Evolutionary conservation across 208 protist genomes (phyloP), one percentile per base, ranked within the genome.

Genomic region (Leishmania tarentolae): DNA sequence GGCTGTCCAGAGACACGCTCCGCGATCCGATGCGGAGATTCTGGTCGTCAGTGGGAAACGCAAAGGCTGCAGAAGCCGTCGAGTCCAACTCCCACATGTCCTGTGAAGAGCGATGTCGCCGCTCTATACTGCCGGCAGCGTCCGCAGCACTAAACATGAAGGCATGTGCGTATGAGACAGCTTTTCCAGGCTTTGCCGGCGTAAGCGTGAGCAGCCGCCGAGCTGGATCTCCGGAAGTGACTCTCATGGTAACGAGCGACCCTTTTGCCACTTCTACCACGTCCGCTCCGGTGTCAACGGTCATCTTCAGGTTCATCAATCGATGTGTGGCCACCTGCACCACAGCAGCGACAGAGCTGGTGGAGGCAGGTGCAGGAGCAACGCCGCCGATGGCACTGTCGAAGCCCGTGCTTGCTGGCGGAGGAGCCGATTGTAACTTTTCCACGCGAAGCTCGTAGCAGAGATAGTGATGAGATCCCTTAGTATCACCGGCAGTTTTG

Each of bases 381-480:
- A 46, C 47, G 21, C 8, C 40, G 3, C n/a, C 40, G 7, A 74
- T 56, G 44, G 72, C 61, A 68, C 47, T 31, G 15, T 31, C 47
- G 28, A 19, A 35, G 21, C 53, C n/a, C 24, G 47, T 8, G 28
- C 21, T n/a, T 40, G 35, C 9, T 19, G 28, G 31, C 31, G 69
- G 69, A 19, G 24, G 15, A 4, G 21, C 44, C 0, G 69, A 21
- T 9, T 56, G 69, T 8, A 66, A 15, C n/a, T 52, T n/a, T 66
- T 82, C 73, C 35, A 82, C 82, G 15, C 82, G 82, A 65, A 86
- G 63, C 66, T 82, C 82, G 66, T 86, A 86, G 53, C 72, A 72
- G 15, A 81, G 61, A 31, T 56, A 85, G 63, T 37, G 28, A 4
- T 74, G 52, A 9, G 71, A 3, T 28, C 17, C 59, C 7, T 44